Base-by-base conservation (phyloP, 129 eudicot species). In the Arctium minus region DNA sequence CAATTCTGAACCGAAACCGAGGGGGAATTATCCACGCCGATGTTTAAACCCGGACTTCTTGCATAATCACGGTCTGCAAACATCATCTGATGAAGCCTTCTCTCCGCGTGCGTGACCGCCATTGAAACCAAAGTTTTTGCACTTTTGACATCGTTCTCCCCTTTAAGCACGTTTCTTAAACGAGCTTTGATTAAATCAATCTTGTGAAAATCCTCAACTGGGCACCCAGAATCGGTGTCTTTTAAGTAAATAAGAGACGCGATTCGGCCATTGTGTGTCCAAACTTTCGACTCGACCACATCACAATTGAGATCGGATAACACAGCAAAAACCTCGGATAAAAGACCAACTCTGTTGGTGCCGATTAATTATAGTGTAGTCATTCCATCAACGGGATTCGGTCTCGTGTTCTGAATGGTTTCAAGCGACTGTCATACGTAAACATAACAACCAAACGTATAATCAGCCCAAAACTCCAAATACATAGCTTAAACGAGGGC, bases 51-150 rank as follows among this genome's bases (percentile, higher is more conserved):
- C 11, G 87, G 79, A 18, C 73, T 88, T 71, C 91, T 72, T 17
- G 88, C 94, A 56, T 92, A 92, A 82, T 90, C 94, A 30, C 92
- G 84, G 32, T 92, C 97, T 1, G 85, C 94, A 78, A 87, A 90
- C 97, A 92, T 92, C 94, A 92, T 85, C 48, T 90, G 97, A 39
- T 92, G 97, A 76, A 92, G 92, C 80, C 97, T 90, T 78, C 97
- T 87, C 74, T 92, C 97, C 0, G 90, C 87, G 42, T 88, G 97
- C 6, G 97, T 92, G 4, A 85, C 88, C 12, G 80, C 91, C 78
- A 82, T 50, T 4, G 91, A 89, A 15, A 88, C 90, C 9, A 82
- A 86, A 1, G 92, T 90, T 73, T 87, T 90, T 1, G 92, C 92
- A 77, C 89, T 90, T 71, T 89, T 60, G 17, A 92, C 88, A 74